Conservation (phyloP, 2,329 filamentous ascomycete species). For the Paraphoma sp. region DNA sequence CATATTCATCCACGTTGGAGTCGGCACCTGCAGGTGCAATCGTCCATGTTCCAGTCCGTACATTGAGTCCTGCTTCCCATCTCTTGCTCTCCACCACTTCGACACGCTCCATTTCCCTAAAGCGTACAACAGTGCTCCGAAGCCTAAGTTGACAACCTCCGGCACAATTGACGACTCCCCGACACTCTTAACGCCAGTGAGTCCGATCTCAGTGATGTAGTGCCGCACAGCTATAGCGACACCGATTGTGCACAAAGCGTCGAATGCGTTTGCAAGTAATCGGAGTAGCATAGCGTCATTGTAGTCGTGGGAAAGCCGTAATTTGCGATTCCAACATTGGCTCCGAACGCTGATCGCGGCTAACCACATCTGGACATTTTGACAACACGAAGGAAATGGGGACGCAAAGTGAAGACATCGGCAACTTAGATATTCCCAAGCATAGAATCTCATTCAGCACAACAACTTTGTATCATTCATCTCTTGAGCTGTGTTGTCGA, state of each 20-base stretch:
- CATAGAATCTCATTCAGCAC: no score
- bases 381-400: background rate
- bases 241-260: background rate
- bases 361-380: background rate
- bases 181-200: background rate
- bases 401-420: background rate
- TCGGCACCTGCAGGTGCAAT: conserved; percentile 58
- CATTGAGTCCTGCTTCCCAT: conserved; percentile 8
- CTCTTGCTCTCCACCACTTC: background rate
- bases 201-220: background rate
- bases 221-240: background rate
- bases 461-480: no score
- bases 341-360: background rate
- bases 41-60: conserved; percentile 65
- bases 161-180: background rate
- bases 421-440: no score
- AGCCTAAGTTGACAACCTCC: background rate
- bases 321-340: background rate
- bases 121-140: background rate
- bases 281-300: background rate
- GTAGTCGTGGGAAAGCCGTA: background rate
- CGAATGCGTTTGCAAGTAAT: background rate
- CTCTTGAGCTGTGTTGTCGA: no score
- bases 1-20: conserved; percentile 70
- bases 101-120: background rate